Evolutionary conservation across 1,284 basidiomycete species (phyloP).

Genomic region (Exobasidium cylindrosporum): DNA sequence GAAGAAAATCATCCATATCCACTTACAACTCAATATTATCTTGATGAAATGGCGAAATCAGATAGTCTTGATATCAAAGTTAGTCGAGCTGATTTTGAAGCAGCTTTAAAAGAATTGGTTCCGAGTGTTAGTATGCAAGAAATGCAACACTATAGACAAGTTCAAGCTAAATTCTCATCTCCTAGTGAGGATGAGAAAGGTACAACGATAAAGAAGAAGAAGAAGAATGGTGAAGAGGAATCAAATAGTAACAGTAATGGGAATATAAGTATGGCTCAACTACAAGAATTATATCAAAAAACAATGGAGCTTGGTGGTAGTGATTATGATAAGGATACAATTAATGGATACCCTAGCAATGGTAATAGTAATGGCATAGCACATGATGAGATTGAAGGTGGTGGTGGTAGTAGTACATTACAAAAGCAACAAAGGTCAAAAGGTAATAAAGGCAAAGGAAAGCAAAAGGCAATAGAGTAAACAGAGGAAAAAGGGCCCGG

Average conservation of each 20-base stretch:
- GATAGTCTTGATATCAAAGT: slow-evolving; percentile 77
- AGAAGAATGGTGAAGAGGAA: neutral
- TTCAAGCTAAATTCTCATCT: slow-evolving; percentile 68
- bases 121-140: slow-evolving; percentile 87
- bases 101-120: slow-evolving; percentile 71
- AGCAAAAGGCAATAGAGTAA: no score
- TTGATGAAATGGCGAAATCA: slow-evolving; percentile 74
- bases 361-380: no score
- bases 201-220: neutral
- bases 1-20: slow-evolving; percentile 63
- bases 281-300: neutral
- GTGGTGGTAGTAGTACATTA: no score
- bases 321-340: no score
- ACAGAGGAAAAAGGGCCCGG: no score
- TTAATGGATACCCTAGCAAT: no score
- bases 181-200: neutral
- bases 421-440: no score
- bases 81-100: slow-evolving; percentile 69
- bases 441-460: no score
- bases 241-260: neutral
- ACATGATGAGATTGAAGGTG: no score
- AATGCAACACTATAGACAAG: slow-evolving; percentile 77
- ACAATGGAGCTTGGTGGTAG: neutral
- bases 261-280: neutral
- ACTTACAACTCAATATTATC: slow-evolving; percentile 86